These are phyloP conservation scores for Fusarium tuaranense DNA, from an alignment of 2,329 filamentous ascomycete species.

Conservation along the genomic window DNA sequence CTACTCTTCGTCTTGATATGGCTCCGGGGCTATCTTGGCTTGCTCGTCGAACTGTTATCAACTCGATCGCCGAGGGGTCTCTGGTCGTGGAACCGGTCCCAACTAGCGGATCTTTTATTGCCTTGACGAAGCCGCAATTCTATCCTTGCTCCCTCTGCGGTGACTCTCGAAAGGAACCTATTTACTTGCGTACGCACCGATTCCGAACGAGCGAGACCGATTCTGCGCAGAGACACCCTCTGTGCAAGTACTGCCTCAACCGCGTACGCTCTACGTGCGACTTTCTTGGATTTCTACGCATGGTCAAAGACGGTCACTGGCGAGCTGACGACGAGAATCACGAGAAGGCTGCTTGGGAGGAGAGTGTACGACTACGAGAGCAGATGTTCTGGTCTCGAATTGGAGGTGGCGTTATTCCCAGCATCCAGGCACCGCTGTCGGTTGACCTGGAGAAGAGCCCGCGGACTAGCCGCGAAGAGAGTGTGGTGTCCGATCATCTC, in stretches of 20 bases:
- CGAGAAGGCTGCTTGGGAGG: slow-evolving; percentile 92
- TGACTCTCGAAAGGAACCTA: slow-evolving; percentile 77
- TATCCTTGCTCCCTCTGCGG: slow-evolving; percentile 90
- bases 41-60: slow-evolving; percentile 85
- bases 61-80: slow-evolving; percentile 84
- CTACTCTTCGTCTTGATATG: slow-evolving; percentile 87
- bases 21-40: slow-evolving; percentile 96
- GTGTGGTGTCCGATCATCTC: slow-evolving; percentile 25
- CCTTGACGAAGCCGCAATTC: slow-evolving; percentile 63
- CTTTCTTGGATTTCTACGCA: slow-evolving; percentile 89
- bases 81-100: slow-evolving; percentile 92
- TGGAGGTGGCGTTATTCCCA: slow-evolving; percentile 89
- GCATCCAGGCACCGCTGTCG: slow-evolving; percentile 49
- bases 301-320: slow-evolving; percentile 94
- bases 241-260: slow-evolving; percentile 89
- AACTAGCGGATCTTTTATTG: slow-evolving; percentile 62
- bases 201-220: slow-evolving; percentile 91
- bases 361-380: slow-evolving; percentile 88
- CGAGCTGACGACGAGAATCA: slow-evolving; percentile 85
- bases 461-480: slow-evolving; percentile 50
- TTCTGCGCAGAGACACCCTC: slow-evolving; percentile 86
- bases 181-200: slow-evolving; percentile 83
- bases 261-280: slow-evolving; percentile 91
- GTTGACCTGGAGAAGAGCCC: slow-evolving; percentile 49
- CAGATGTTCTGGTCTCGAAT: slow-evolving; percentile 98